Evolutionary conservation across 1,284 basidiomycete species (phyloP).

Genomic region (Malassezia equina): DNA sequence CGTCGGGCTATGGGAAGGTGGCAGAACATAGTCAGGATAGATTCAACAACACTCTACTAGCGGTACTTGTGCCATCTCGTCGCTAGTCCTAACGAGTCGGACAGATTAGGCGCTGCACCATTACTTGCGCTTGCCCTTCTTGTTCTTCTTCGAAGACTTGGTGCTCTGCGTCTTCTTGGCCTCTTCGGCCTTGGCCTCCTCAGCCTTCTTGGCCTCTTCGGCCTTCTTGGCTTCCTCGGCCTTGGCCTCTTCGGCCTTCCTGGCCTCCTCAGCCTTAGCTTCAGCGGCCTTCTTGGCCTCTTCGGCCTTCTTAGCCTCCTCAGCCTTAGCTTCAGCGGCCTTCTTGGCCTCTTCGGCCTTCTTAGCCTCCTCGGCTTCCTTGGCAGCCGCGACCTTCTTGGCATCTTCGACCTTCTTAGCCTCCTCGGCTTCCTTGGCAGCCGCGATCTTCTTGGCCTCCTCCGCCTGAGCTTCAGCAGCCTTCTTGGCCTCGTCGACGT

Average conservation of each 20-base stretch:
- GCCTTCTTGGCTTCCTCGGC: background rate
- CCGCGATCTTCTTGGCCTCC: background rate
- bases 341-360: background rate
- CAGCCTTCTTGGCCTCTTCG: background rate
- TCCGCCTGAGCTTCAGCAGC: background rate
- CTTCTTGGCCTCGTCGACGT: background rate
- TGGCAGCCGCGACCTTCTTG: background rate
- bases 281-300: background rate
- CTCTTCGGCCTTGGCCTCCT: background rate
- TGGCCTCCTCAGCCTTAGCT: background rate
- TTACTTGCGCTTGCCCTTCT: background rate
- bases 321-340: background rate
- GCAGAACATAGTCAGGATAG: background rate
- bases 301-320: background rate
- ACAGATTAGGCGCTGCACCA: background rate
- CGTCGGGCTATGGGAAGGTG: slow-evolving; percentile 9
- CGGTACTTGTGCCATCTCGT: background rate
- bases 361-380: background rate
- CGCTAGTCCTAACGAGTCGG: background rate
- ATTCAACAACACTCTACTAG: background rate
- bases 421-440: background rate
- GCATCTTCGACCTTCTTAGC: background rate
- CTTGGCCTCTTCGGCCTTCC: background rate
- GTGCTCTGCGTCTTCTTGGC: background rate
- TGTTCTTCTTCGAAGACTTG: background rate